phyloP scores from a whole-genome alignment of 2,329 filamentous ascomycete species.

The Seiridium unicorne region DNA sequence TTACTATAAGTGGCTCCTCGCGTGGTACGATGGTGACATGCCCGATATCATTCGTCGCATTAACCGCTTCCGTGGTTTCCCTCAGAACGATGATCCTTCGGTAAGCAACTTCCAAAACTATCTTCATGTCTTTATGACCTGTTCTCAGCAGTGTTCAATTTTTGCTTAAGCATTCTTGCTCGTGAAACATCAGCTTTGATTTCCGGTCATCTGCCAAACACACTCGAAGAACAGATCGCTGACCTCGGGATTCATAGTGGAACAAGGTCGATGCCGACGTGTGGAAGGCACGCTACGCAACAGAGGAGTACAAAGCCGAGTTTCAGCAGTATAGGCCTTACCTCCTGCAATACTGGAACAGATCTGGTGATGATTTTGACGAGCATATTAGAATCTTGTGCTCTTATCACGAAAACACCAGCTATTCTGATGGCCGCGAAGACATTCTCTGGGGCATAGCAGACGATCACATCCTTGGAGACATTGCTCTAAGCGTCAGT shows the following conservation, averaged over 20 bases:
- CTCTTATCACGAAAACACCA: not conserved
- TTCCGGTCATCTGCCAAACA: too few species aligned
- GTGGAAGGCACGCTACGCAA: not conserved
- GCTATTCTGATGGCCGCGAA: not conserved
- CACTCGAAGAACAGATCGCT: too few species aligned
- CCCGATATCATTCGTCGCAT: constrained; percentile 2
- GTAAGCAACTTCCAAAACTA: too few species aligned
- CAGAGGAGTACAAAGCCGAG: not conserved
- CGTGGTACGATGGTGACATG: not conserved
- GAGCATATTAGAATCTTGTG: not conserved
- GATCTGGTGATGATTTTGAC: not conserved
- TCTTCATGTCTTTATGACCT: too few species aligned
- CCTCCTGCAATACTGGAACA: not conserved
- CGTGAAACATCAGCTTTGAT: too few species aligned
- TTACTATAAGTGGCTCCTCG: not conserved
- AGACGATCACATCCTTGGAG: not conserved
- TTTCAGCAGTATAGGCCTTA: not conserved
- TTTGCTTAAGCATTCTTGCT: too few species aligned
- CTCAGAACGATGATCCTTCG: not conserved
- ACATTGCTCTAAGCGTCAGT: not conserved
- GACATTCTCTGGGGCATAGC: not conserved
- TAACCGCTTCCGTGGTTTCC: constrained; percentile 5
- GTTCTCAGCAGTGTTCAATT: too few species aligned
- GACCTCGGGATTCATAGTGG: too few species aligned
- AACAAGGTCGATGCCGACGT: not conserved